These are phyloP conservation scores for Fibroporia radiculosa DNA, from an alignment of 768 basidiomycete species.

Conservation along the genomic window DNA sequence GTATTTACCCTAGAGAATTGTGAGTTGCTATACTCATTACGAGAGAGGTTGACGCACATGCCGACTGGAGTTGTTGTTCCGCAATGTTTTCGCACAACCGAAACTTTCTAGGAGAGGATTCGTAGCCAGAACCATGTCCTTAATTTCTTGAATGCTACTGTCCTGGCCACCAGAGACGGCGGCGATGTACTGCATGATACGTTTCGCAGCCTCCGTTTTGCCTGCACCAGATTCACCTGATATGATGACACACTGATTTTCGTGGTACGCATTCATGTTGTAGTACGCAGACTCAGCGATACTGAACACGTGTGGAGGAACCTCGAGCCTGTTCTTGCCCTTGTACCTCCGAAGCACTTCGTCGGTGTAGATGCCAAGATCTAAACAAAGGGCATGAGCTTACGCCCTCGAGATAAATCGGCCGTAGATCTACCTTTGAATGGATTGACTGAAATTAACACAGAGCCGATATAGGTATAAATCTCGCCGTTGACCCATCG, in stretches of 20 bases:
- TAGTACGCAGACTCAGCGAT: conserved; percentile 98
- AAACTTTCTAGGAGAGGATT: conserved; percentile 97
- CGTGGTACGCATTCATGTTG: conserved; percentile 98
- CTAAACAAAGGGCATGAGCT: conserved; percentile 29
- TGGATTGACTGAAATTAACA: conserved; percentile 98
- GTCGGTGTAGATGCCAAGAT: conserved; percentile 97
- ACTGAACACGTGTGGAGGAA: conserved; percentile 95
- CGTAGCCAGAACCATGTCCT: conserved; percentile 99
- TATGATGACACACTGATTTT: conserved; percentile 99
- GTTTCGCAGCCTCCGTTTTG: conserved; percentile 98
- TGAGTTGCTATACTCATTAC: conserved; percentile 6
- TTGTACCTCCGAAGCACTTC: conserved; percentile 78
- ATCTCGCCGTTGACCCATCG: conserved; percentile 94
- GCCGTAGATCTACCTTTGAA: conserved; percentile 60
- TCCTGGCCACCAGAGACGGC: conserved; percentile 88
- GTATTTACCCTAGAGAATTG: conserved; percentile 77
- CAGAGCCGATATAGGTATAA: conserved; percentile 98
- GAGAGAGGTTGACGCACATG: conserved; percentile 58
- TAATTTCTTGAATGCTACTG: conserved; percentile 92
- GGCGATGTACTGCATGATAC: conserved; percentile 99
- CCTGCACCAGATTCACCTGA: conserved; percentile 98
- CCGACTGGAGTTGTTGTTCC: conserved; percentile 98
- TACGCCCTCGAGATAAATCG: neutral
- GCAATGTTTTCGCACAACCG: conserved; percentile 96
- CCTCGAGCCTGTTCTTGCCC: conserved; percentile 96